Evolutionary conservation across 2,329 filamentous ascomycete species (phyloP).

Genomic region (Colletotrichum camelliae): DNA sequence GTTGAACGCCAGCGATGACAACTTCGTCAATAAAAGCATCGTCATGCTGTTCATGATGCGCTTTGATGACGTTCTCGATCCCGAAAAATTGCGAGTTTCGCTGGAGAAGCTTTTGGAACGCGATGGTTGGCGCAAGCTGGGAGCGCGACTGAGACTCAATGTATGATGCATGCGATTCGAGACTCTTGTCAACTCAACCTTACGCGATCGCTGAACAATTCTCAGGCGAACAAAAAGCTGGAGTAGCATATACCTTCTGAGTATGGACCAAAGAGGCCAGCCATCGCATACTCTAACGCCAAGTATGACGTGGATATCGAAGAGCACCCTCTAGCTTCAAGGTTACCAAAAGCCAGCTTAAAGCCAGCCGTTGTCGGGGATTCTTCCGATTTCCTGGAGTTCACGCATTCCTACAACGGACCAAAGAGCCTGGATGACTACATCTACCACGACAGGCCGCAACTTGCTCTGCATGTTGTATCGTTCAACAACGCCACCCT

Average conservation of each 20-base stretch:
- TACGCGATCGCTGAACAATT: not conserved
- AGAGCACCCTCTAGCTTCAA: not conserved
- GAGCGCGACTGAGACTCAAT: not conserved
- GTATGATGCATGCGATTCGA: not conserved
- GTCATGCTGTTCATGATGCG: slow-evolving; percentile 33
- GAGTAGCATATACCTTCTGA: not conserved
- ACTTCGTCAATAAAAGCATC: slow-evolving; percentile 24
- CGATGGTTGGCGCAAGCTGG: not conserved
- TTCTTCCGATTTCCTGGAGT: not conserved
- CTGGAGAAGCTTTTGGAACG: slow-evolving; percentile 1
- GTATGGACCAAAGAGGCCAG: not conserved
- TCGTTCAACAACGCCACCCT: slow-evolving; percentile 43
- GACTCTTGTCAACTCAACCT: not conserved
- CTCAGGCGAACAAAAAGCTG: not conserved
- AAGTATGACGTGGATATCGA: not conserved
- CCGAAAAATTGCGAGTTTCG: slow-evolving; percentile 20
- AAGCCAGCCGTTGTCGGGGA: not conserved
- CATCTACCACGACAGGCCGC: slow-evolving; percentile 45
- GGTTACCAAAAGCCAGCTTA: not conserved
- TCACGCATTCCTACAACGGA: not conserved
- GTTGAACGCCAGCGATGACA: slow-evolving; percentile 34
- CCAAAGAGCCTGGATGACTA: slow-evolving; percentile 40
- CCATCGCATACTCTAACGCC: not conserved
- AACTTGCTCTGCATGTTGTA: slow-evolving; percentile 51
- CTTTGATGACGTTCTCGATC: slow-evolving; percentile 32